Conservation (phyloP, 1,284 basidiomycete species). For the Trichosporon sp. region DNA sequence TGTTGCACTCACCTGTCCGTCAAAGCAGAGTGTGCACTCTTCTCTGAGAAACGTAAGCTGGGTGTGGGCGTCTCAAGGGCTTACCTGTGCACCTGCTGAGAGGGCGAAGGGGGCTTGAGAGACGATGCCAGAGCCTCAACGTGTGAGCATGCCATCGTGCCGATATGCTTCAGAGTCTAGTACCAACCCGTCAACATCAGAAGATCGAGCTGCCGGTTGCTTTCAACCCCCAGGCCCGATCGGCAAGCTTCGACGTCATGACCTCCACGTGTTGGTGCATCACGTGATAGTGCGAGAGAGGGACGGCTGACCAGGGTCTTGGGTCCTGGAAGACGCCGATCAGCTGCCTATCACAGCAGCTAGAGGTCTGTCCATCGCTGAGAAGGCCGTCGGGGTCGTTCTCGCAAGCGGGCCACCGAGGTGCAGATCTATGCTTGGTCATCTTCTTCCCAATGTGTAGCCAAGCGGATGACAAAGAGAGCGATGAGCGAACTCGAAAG, state of each 20-base stretch:
- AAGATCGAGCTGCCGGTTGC: too few relatives aligned
- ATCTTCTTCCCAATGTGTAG: neutral
- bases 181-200: neutral
- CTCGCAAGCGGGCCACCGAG: neutral
- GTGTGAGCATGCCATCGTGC: slow-evolving; percentile 32
- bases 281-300: neutral
- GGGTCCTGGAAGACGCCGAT: neutral
- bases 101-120: slow-evolving; percentile 32
- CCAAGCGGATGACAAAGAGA: neutral
- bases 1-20: slow-evolving; percentile 64
- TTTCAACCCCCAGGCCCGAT: neutral
- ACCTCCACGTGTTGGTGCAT: neutral
- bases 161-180: neutral
- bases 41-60: slow-evolving; percentile 30
- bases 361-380: too few relatives aligned
- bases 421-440: neutral
- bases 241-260: neutral
- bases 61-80: slow-evolving; percentile 9
- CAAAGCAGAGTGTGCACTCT: slow-evolving; percentile 80
- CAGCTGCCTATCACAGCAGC: neutral
- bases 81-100: slow-evolving; percentile 47
- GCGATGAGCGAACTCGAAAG: neutral
- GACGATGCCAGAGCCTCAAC: slow-evolving; percentile 21
- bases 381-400: neutral
- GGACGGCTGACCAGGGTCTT: neutral